Conservation (phyloP, 2,329 filamentous ascomycete genomes). For the Colletotrichum cereale region DNA sequence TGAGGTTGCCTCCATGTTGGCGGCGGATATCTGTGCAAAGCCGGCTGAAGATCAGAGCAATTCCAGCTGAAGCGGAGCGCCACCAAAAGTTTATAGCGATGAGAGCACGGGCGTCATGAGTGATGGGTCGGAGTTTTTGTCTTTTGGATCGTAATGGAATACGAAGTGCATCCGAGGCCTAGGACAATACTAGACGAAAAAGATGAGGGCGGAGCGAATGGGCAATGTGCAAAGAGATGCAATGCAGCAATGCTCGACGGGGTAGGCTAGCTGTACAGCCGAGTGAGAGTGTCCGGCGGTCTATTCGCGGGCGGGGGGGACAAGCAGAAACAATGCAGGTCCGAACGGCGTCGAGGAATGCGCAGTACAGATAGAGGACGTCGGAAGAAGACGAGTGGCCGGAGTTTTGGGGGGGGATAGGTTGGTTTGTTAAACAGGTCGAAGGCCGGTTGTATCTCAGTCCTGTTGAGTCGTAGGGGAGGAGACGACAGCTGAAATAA, state of each 20-base stretch:
- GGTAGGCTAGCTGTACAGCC: conserved; percentile 4
- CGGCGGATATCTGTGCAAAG: conserved; percentile 29
- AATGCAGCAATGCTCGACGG: conserved; percentile 14
- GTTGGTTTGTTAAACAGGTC: neutral
- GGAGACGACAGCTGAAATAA: conserved; percentile 38
- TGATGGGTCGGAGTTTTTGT: conserved; percentile 15
- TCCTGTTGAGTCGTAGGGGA: conserved; percentile 11
- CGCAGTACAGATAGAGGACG: conserved; percentile 18
- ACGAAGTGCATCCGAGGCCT: conserved; percentile 32
- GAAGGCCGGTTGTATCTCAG: neutral
- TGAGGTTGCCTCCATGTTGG: conserved; percentile 53
- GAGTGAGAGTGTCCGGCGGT: conserved; percentile 16
- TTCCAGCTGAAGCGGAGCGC: conserved; percentile 33
- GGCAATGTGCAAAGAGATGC: conserved; percentile 3
- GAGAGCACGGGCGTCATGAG: conserved; percentile 37
- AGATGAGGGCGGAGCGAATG: conserved; percentile 3
- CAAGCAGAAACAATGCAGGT: conserved; percentile 33
- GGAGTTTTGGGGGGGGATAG: conserved; percentile 27
- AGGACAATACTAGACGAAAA: conserved; percentile 28
- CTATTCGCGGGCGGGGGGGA: conserved; percentile 25
- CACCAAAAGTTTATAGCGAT: conserved; percentile 38
- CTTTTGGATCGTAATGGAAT: conserved; percentile 25
- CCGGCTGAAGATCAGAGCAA: conserved; percentile 25
- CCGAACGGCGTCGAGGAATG: conserved; percentile 37
- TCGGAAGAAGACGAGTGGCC: conserved; percentile 32